Conservation (phyloP, 2,329 filamentous ascomycete genomes). For the Claviceps monticola region DNA sequence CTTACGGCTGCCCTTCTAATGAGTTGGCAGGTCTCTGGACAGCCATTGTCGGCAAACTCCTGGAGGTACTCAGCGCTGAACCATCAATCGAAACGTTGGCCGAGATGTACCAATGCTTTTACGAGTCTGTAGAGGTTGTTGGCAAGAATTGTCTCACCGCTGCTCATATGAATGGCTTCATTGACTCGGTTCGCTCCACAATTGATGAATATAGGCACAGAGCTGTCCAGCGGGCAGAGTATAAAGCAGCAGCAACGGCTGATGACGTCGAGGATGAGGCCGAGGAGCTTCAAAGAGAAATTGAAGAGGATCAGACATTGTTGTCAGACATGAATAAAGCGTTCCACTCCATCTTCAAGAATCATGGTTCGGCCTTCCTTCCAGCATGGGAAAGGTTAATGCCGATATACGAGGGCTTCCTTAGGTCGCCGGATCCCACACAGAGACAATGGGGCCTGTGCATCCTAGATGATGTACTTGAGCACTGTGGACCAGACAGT, state of each 20-base stretch:
- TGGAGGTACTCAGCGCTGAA: slow-evolving; percentile 87
- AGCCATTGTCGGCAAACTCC: slow-evolving; percentile 73
- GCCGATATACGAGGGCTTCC: slow-evolving; percentile 72
- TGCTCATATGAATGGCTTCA: slow-evolving; percentile 74
- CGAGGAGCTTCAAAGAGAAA: slow-evolving; percentile 75
- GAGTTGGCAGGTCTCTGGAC: slow-evolving; percentile 76
- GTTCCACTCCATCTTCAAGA: slow-evolving; percentile 98
- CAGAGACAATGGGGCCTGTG: slow-evolving; percentile 98
- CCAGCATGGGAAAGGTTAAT: slow-evolving; percentile 78
- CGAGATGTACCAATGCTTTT: slow-evolving; percentile 99
- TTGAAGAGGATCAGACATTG: slow-evolving; percentile 93
- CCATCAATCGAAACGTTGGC: slow-evolving; percentile 91
- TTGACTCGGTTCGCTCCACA: slow-evolving; percentile 70
- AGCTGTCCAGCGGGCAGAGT: slow-evolving; percentile 70
- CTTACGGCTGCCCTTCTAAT: slow-evolving; percentile 66
- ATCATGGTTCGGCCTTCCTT: slow-evolving; percentile 75
- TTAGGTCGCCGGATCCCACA: slow-evolving; percentile 68
- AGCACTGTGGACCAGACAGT: slow-evolving; percentile 86
- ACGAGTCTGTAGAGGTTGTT: slow-evolving; percentile 90
- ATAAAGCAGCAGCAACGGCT: slow-evolving; percentile 55
- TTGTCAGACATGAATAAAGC: slow-evolving; percentile 99
- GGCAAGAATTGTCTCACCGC: slow-evolving; percentile 69
- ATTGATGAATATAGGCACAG: slow-evolving; percentile 88
- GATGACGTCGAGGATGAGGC: slow-evolving; percentile 85
- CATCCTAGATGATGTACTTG: slow-evolving; percentile 95